Evolutionary conservation across 2,329 filamentous ascomycete species (phyloP), one percentile per base, ranked within the genome.

Genomic region (Aaosphaeria pasadenensis): DNA sequence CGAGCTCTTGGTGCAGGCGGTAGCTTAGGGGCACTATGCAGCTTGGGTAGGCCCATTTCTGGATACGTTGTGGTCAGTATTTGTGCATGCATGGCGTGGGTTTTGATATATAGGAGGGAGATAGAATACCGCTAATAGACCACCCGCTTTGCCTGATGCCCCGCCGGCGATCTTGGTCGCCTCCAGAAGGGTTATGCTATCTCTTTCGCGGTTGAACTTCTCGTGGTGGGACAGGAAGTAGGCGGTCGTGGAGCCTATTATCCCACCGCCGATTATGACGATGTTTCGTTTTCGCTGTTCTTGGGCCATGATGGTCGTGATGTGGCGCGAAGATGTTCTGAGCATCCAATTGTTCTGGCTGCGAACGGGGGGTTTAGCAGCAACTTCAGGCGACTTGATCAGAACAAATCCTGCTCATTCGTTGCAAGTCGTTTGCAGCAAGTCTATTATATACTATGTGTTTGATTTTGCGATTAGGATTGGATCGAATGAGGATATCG

Each of bases 111-210:
- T 24, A n/a, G 17, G 17, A 3, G 17, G 17, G 17, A 24, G 17
- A 24, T 24, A 24, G 17, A 3, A 2, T 11, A 91, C 77, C 1
- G 86, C 94, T 24, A 99, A 79, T 4, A 99, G 78, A 1, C 94
- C 94, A 11, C 94, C 94, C 0, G 94, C 92, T 73, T 96, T 97
- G 38, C 94, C 94, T 6, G 91, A 96, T 35, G 94, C 92, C 28
- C 89, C 92, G n/a, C 89, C 84, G 5, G 94, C 94, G 55, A 97
- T 86, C 40, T 85, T 79, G 3, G 84, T 85, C 1, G 94, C 91
- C 76, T 99, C 94, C 46, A 97, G 79, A 30, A 99, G 77, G 1
- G 88, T 95, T 60, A 97, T 86, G 45, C 78, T 85, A 68, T 96
- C 89, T 45, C 82, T 81, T 24, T 80, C 72, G 39, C 85, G 84